Evolutionary conservation across 306 rosid genomes (phyloP), one percentile per base, ranked within the genome.

Genomic region (Canavalia ensiformis): DNA sequence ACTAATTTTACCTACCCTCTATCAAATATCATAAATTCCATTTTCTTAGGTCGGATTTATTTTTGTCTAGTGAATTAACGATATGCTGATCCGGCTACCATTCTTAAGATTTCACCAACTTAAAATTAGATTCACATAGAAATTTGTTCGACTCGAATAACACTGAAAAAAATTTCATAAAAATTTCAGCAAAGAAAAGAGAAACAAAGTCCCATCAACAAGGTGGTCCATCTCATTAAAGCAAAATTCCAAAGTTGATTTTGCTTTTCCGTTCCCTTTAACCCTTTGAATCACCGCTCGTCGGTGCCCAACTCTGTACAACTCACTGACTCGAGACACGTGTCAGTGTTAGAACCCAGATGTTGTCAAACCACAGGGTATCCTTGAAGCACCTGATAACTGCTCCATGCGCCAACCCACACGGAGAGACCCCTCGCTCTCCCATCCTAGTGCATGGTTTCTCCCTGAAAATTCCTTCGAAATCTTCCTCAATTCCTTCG

Each of bases 401-500:
- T 84, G 1, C 51, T 30, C 68, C 29, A 41, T 52, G 81, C 81
- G 81, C 78, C 86, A 63, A 44, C 80, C 6, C 62, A 50, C 55
- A 51, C n/a, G 49, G 54, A 37, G 25, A 51, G 41, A 39, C 55
- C 39, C 44, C 13, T 57, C 50, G 65, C 35, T 37, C 56, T 68
- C 57, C 80, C 57, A 44, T 46, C 41, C 63, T 57, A 83, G 82
- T 75, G 78, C 81, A 82, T 33, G 72, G 55, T 54, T 42, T 10
- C 63, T 42, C 4, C 35, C 44, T 42, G 41, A 59, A 56, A 42
- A 7, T 47, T 75, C 49, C 80, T 66, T 35, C 78, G 7, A 72
- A 63, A 83, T 79, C 77, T 67, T 74, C 76, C 76, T 70, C 63
- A 11, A 57, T 59, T 35, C 73, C 52, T 68, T 34, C 83, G 31